These are phyloP conservation scores for Knoxdaviesia proteae DNA, from an alignment of 2,329 filamentous ascomycete genomes.

Conservation along the genomic window DNA sequence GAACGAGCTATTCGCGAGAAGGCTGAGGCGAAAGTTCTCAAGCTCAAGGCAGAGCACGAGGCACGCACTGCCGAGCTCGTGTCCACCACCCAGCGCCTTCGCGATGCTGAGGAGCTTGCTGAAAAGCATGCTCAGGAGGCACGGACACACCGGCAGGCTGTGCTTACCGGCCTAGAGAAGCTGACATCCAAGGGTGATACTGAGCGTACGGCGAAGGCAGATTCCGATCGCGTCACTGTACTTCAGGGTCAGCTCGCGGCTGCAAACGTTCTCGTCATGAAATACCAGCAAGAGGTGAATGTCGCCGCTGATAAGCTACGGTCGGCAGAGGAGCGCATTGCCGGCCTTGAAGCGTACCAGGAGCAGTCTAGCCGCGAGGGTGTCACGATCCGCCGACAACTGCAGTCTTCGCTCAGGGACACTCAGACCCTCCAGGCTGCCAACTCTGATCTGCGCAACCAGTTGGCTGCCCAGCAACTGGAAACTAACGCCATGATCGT, in stretches of 20 bases:
- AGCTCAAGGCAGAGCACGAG: conserved; percentile 68
- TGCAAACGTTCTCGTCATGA: conserved; percentile 62
- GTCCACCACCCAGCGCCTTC: conserved; percentile 48
- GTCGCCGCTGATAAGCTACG: conserved; percentile 71
- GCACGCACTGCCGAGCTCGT: conserved; percentile 60
- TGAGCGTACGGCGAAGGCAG: conserved; percentile 22
- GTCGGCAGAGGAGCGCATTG: conserved; percentile 87
- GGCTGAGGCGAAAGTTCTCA: conserved; percentile 55
- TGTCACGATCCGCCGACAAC: conserved; percentile 69
- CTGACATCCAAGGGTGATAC: conserved; percentile 32
- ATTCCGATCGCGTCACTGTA: conserved; percentile 46
- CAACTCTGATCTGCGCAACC: conserved; percentile 64
- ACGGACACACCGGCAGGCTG: conserved; percentile 59
- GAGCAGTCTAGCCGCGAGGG: conserved; percentile 92
- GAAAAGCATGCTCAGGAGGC: conserved; percentile 79
- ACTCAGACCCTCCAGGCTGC: conserved; percentile 61
- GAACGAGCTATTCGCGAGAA: conserved; percentile 57
- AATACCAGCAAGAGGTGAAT: conserved; percentile 79
- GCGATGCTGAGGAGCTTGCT: conserved; percentile 71
- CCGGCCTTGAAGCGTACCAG: conserved; percentile 88
- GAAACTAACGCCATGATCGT: conserved; percentile 87
- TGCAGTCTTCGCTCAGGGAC: conserved; percentile 69
- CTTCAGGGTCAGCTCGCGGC: conserved; percentile 63
- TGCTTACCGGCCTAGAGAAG: conserved; percentile 66
- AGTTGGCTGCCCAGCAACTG: conserved; percentile 67